Base-by-base conservation (phyloP, 495 filamentous ascomycete genomes). In the Sphaerosporella brunnea region DNA sequence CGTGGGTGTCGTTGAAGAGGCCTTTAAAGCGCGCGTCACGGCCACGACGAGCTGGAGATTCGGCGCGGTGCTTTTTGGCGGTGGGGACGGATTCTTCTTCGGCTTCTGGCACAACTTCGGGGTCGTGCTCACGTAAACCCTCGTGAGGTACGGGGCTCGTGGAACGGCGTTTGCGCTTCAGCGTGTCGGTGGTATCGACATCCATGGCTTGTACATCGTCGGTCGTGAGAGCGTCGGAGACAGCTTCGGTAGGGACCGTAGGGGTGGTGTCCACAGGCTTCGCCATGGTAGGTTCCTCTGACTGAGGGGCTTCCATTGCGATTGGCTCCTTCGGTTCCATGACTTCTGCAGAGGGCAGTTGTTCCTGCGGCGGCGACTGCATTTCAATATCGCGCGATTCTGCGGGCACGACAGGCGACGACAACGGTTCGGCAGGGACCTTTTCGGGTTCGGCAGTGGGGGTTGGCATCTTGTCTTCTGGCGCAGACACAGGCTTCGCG, bases 131-230 rank as follows among this genome's bases (percentile, higher is more conserved):
- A n/a, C n/a, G n/a, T n/a, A n/a, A n/a, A n/a, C n/a, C n/a, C n/a
- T n/a, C n/a, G n/a, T n/a, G n/a, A 4, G 73, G 74, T 23, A 73
- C 69, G 11, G 82, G 82, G 50, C 73, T 84, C 44, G 71, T 66
- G 40, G 79, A 85, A 51, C 78, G 70, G 30, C 82, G 75, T 64
- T 85, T 87, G 39, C 83, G 71, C 62, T 82, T 85, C 47, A 72
- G 73, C 19, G 62, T 58, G 43, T 60, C 57, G 9, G 26, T 13
- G 16, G 47, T n/a, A 37, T 79, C 75, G 24, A 64, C 54, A 15
- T 60, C 57, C 57, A 60, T 60, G 11, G 42, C 40, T 52, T 58
- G 40, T 3, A 43, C 20, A 25, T 43, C 21, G 40, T 43, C 37
- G 11, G 37, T 15, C 10, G 20, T 2, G 37, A 40, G 15, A 1